Percentiles rank a stretch among this genome's conserved stretches.
These are phyloP conservation scores for Oidiodendron maius DNA, from an alignment of 495 filamentous ascomycete species.

Conservation along the genomic window DNA sequence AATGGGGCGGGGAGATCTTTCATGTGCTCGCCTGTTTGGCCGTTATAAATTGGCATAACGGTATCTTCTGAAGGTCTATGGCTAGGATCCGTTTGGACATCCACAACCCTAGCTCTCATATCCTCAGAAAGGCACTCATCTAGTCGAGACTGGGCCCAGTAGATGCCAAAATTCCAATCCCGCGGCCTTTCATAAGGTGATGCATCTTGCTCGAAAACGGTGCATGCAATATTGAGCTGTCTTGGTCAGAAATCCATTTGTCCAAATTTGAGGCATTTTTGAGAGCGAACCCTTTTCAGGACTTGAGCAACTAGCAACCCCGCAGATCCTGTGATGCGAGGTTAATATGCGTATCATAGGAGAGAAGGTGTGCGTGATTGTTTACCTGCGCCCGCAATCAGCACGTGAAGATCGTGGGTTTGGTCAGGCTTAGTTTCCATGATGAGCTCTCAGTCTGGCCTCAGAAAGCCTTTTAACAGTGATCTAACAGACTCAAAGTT, in stretches of 20 bases:
- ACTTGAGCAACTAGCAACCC: constrained; percentile 34
- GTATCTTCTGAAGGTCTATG: constrained; percentile 25
- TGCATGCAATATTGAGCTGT: constrained; percentile 36
- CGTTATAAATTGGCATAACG: constrained; percentile 34
- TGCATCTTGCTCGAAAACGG: constrained; percentile 38
- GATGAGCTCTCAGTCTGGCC: too few relatives aligned
- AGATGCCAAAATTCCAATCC: constrained; percentile 46
- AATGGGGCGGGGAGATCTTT: constrained; percentile 26
- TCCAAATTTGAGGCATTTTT: background rate
- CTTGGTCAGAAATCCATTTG: constrained; percentile 4
- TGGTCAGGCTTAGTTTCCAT: too few relatives aligned
- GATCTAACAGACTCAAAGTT: too few relatives aligned
- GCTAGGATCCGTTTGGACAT: constrained; percentile 34
- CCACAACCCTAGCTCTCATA: constrained; percentile 27
- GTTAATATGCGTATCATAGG: too few relatives aligned
- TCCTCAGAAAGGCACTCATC: constrained; percentile 30
- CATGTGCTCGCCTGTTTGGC: constrained; percentile 34
- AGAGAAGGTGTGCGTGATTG: too few relatives aligned
- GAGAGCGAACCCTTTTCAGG: constrained; percentile 29
- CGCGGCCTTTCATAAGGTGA: constrained; percentile 27
- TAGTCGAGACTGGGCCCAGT: constrained; percentile 39
- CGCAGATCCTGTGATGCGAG: constrained; percentile 33
- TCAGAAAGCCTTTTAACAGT: too few relatives aligned
- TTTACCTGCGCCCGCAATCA: too few relatives aligned
- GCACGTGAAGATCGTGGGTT: too few relatives aligned